Evolutionary conservation across 2,329 filamentous ascomycete genomes (phyloP).

Genomic region (Colletotrichum lini): DNA sequence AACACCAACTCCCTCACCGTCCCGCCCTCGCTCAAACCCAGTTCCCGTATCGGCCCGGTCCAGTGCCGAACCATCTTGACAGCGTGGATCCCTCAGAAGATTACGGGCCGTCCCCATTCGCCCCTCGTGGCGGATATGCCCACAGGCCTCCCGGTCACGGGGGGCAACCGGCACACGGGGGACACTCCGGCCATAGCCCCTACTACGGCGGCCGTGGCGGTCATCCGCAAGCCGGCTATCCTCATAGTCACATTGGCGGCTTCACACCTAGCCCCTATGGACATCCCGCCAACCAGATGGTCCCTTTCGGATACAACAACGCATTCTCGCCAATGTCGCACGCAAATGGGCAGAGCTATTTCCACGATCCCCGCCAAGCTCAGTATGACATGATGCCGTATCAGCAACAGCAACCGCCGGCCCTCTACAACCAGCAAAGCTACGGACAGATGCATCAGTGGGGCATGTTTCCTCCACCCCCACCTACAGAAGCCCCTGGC

Average conservation of each 20-base stretch:
- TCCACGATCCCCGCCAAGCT: slow-evolving; percentile 53
- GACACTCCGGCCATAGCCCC: slow-evolving; percentile 47
- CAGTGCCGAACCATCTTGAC: slow-evolving; percentile 67
- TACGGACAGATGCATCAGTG: slow-evolving; percentile 53
- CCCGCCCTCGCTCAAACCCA: slow-evolving; percentile 42
- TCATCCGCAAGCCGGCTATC: slow-evolving; percentile 54
- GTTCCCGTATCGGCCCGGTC: slow-evolving; percentile 58
- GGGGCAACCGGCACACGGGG: slow-evolving; percentile 25
- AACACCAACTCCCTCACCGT: slow-evolving; percentile 17
- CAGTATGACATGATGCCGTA: slow-evolving; percentile 69
- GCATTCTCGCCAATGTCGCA: slow-evolving; percentile 62
- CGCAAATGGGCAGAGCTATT: slow-evolving; percentile 58
- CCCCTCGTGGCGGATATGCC: slow-evolving; percentile 46
- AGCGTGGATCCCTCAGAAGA: slow-evolving; percentile 79
- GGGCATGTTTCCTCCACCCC: slow-evolving; percentile 58
- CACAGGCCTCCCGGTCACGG: slow-evolving; percentile 42
- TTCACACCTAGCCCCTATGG: slow-evolving; percentile 53
- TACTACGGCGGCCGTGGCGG: slow-evolving; percentile 49
- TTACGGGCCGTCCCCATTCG: slow-evolving; percentile 55
- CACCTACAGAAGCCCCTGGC: slow-evolving; percentile 57
- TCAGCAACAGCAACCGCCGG: slow-evolving; percentile 50
- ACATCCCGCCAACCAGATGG: slow-evolving; percentile 58
- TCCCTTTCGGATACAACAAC: slow-evolving; percentile 61
- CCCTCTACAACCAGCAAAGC: slow-evolving; percentile 51
- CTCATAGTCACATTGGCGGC: slow-evolving; percentile 63